These are phyloP conservation scores for Ogataea nakhonphanomensis DNA, from an alignment of 805 yeast species.

Conservation along the genomic window DNA sequence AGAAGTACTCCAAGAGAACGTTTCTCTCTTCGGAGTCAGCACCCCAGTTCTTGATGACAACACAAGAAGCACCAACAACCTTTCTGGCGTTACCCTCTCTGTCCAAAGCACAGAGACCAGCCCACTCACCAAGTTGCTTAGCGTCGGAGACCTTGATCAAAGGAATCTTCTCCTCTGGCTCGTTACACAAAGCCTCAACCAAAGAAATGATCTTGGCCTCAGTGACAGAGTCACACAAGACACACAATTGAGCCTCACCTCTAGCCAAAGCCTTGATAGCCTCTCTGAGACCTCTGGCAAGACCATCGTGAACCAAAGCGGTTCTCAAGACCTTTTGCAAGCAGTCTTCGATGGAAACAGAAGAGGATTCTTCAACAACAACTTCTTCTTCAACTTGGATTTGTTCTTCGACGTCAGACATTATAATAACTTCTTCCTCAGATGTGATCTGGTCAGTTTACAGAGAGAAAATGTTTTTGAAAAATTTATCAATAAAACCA, in stretches of 20 bases:
- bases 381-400: conserved; percentile 74
- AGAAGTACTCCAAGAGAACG: conserved; percentile 93
- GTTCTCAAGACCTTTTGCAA: conserved; percentile 97
- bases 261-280: conserved; percentile 97
- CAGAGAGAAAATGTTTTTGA: conserved; percentile 4
- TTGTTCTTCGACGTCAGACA: conserved; percentile 95
- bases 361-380: conserved; percentile 80
- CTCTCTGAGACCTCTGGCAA: conserved; percentile 99
- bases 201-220: conserved; percentile 95
- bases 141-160: conserved; percentile 99
- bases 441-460: conserved; percentile 37
- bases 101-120: conserved; percentile 99
- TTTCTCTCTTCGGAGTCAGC: conserved; percentile 97
- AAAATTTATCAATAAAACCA: conserved; percentile 10
- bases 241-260: conserved; percentile 97
- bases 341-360: conserved; percentile 97
- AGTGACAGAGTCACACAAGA: conserved; percentile 96
- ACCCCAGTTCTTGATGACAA: conserved; percentile 99
- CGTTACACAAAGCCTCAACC: conserved; percentile 99
- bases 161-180: conserved; percentile 94
- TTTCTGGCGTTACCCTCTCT: conserved; percentile 99
- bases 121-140: conserved; percentile 99
- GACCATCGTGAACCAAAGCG: conserved; percentile 97
- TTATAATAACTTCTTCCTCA: conserved; percentile 40
- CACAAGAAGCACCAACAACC: conserved; percentile 99